Conservation (phyloP, 495 filamentous ascomycete genomes). For the Aspergillus incahuasiensis region DNA sequence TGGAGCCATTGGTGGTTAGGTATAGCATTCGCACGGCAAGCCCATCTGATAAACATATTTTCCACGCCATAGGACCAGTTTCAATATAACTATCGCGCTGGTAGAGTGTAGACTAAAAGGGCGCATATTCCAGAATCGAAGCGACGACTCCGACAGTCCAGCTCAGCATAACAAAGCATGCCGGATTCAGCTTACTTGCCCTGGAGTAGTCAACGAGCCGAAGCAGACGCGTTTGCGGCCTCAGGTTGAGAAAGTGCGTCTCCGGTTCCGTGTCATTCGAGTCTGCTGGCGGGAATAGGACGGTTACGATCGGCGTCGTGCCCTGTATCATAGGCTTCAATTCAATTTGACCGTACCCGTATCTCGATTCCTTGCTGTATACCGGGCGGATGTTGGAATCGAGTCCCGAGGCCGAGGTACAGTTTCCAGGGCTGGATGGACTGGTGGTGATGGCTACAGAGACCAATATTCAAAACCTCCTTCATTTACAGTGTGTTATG, state of each 20-base stretch:
- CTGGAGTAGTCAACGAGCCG: neutral
- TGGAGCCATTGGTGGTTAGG: too few relatives aligned
- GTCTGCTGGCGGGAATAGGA: neutral
- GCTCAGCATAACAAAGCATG: too few relatives aligned
- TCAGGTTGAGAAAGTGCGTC: neutral
- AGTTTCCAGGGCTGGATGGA: neutral
- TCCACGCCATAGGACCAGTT: too few relatives aligned
- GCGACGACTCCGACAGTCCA: too few relatives aligned
- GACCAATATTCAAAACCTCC: conserved; percentile 7
- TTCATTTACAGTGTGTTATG: too few relatives aligned
- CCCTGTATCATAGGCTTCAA: neutral
- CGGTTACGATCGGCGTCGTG: neutral
- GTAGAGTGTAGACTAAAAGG: too few relatives aligned
- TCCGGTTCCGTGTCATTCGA: neutral
- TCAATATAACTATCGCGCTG: too few relatives aligned
- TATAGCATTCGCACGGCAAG: too few relatives aligned
- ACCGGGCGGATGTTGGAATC: neutral
- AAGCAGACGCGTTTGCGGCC: neutral
- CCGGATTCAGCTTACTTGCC: neutral
- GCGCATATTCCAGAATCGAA: too few relatives aligned
- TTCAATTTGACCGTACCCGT: neutral
- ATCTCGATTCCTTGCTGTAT: neutral
- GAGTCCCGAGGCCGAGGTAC: neutral
- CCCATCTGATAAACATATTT: too few relatives aligned
- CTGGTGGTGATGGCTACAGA: neutral